Conservation (phyloP, 1,284 basidiomycete genomes). For the Lignosus rhinocerotis region DNA sequence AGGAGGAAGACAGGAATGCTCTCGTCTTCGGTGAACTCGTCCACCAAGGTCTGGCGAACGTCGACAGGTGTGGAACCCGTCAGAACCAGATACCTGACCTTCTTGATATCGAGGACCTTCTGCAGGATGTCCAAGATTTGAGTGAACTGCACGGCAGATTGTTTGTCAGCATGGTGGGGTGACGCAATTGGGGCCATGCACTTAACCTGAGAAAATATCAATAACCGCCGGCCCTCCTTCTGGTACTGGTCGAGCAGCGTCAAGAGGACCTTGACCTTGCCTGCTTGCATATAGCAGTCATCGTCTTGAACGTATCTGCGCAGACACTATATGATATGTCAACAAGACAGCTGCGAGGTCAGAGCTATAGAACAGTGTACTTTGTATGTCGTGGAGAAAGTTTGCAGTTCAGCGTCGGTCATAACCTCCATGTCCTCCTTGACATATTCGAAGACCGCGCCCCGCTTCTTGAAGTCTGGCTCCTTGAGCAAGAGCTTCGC, state of each 20-base stretch:
- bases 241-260: constrained; percentile 73
- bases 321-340: constrained; percentile 58
- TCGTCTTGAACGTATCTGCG: constrained; percentile 77
- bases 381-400: constrained; percentile 81
- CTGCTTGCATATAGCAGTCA: constrained; percentile 84
- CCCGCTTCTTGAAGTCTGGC: constrained; percentile 81
- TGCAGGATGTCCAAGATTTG: constrained; percentile 94
- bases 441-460: constrained; percentile 77
- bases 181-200: constrained; percentile 17
- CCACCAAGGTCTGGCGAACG: constrained; percentile 90
- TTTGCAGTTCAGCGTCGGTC: constrained; percentile 92
- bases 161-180: neutral
- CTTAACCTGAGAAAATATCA: constrained; percentile 92
- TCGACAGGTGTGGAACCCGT: constrained; percentile 96
- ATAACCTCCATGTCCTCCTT: constrained; percentile 94
- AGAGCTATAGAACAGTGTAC: constrained; percentile 38
- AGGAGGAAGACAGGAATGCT: constrained; percentile 92
- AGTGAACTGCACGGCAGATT: constrained; percentile 66
- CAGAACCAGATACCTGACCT: constrained; percentile 84
- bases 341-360: too few species aligned
- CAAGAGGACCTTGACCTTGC: constrained; percentile 82
- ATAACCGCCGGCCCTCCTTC: constrained; percentile 75
- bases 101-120: constrained; percentile 76
- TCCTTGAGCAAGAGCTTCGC: constrained; percentile 88
- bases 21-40: constrained; percentile 94